Evolutionary conservation across 176 grass and related monocot genomes (phyloP), one percentile per base, ranked within the genome.

Genomic region (Oryza nivara): DNA sequence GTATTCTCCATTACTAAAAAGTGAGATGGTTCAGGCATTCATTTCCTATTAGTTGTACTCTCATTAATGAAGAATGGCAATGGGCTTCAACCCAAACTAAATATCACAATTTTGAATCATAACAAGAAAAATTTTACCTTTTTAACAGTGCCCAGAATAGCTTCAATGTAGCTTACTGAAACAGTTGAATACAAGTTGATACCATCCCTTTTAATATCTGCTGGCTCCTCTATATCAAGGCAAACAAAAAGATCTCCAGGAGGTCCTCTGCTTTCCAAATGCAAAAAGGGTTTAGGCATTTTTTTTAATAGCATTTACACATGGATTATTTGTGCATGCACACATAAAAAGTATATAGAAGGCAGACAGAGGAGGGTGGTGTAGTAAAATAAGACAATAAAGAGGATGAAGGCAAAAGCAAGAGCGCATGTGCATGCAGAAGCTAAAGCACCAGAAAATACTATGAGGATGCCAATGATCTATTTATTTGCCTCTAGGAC

Each of bases 211-310:
- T 80, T 89, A 80, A 98, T 95, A 84, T 95, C 96, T 60, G 96
- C 87, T 81, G 94, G 86, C 69, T 95, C 96, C 86, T 98, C 93
- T 82, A 98, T 84, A 93, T 98, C 96, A 82, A 98, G 93, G 75
- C 82, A 95, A 75, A 98, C 96, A 87, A 89, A 98, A 73, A 98
- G 86, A 95, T 98, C 96, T 81, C 96, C 96, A 76, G 96, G 91
- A 77, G 93, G 91, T 12, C 91, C 96, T 87, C 96, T 98, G 77
- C 71, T 89, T 67, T 82, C 48, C 20, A 73, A 52, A 83, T 38
- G 64, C 85, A 34, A 71, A 67, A 54, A 77, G 9, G 49, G n/a
- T 80, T 80, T 41, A 44, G 11, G 65, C n/a, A 63, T 63, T 63
- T 22, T 22, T 32, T 63, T 23, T 11, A 23, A 7, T 58, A 58